These are phyloP conservation scores for Gastrolobium villosum DNA, from an alignment of 306 rosid genomes.

Conservation along the genomic window DNA sequence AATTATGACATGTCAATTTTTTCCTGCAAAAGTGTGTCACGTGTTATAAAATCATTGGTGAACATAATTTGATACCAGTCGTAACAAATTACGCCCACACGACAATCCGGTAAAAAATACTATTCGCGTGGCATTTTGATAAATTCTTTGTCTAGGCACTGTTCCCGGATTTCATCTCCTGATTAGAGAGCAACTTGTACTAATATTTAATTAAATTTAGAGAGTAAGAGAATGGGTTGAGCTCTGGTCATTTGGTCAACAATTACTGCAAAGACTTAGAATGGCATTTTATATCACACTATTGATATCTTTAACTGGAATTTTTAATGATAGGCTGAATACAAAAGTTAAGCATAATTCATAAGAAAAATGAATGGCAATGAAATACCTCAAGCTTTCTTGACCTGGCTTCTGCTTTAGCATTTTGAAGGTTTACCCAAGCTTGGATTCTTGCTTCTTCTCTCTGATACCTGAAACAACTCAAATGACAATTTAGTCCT, in stretches of 20 bases:
- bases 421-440: constrained; percentile 95
- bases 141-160: no score
- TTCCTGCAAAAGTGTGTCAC: no score
- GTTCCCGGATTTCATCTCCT: background rate
- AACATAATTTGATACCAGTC: no score
- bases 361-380: constrained; percentile 29
- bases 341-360: constrained; percentile 41
- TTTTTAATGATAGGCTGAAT: background rate
- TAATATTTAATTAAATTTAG: background rate
- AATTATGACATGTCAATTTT: no score
- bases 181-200: background rate
- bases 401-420: constrained; percentile 98
- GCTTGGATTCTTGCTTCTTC: constrained; percentile 99
- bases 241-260: constrained; percentile 25
- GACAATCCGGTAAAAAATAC: no score
- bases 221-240: background rate
- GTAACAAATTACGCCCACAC: no score
- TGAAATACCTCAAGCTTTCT: constrained; percentile 92
- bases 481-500: constrained; percentile 36
- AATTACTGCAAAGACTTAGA: background rate
- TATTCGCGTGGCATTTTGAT: no score
- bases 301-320: constrained; percentile 10
- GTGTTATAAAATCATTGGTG: no score
- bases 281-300: background rate
- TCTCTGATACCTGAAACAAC: constrained; percentile 79